Evolutionary conservation across 768 basidiomycete species (phyloP), one percentile per base, ranked within the genome.

Genomic region (Tricholoma sp.): DNA sequence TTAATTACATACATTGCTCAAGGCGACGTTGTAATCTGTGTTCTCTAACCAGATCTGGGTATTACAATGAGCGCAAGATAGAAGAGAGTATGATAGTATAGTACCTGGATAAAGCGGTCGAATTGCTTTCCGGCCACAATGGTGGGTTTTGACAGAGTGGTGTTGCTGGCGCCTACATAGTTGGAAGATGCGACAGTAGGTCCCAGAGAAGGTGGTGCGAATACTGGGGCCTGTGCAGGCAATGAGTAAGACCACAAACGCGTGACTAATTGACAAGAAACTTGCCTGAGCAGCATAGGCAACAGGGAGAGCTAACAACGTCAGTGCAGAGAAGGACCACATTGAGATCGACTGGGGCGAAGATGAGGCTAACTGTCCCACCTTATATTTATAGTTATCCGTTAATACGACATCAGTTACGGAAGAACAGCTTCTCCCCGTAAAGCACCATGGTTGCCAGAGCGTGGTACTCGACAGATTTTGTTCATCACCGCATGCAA

Each of bases 11-110:
- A 48, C 47, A 49, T 64, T 54, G 68, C 72, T 54, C 61, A 62
- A 8, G 0, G 69, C 69, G 17, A 52, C 57, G 9, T 59, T 65
- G 57, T 71, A 87, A 61, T 85, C 77, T 13, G 81, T 84, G 66
- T 85, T 86, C 65, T 86, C 85, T 36, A 87, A 70, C 80, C 81
- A 85, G 55, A 86, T 82, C 31, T 48, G n/a, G 15, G 18, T 4
- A 32, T 2, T 3, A 29, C 6, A 31, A 15, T 48, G 15, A 31
- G 31, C 8, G 24, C 2, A 1, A 7, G 4, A 31, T 17, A 48
- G 6, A 32, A 24, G 15, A 24, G 3, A 13, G 31, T 31, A 48
- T 6, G 20, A 7, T 1, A 17, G 13, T 4, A 32, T 9, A 11
- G 4, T 32, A 48, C 47, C 47, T 60, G 60, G 10, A 72, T 53